These are phyloP conservation scores for Fusarium nematophilum DNA, from an alignment of 2,329 filamentous ascomycete species.

Conservation along the genomic window DNA sequence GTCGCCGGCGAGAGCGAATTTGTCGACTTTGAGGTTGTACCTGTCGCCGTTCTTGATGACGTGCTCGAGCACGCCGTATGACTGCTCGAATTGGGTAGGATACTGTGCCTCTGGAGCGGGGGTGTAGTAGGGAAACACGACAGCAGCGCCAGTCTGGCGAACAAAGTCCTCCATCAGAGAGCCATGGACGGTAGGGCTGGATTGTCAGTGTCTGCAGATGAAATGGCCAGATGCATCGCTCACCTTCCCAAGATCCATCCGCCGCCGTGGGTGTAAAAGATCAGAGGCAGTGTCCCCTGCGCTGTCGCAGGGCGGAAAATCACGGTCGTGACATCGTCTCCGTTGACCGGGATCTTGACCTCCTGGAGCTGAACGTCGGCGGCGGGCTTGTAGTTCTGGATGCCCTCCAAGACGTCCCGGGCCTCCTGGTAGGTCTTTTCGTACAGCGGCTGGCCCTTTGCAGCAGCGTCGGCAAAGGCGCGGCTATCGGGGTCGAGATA, in stretches of 20 bases:
- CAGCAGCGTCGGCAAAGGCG: constrained; percentile 15
- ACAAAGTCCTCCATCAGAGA: constrained; percentile 27
- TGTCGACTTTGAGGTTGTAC: constrained; percentile 11
- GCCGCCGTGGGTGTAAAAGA: constrained; percentile 29
- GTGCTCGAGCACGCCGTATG: constrained; percentile 13
- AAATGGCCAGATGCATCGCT: not conserved
- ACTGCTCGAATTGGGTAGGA: constrained; percentile 25
- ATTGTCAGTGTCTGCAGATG: not conserved
- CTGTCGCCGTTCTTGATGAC: constrained; percentile 9
- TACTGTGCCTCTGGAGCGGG: constrained; percentile 28
- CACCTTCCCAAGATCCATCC: constrained; percentile 32
- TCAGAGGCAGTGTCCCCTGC: constrained; percentile 16
- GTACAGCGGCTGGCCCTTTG: constrained; percentile 15
- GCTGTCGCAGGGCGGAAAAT: constrained; percentile 15
- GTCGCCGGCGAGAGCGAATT: constrained; percentile 18
- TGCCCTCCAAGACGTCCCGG: constrained; percentile 19
- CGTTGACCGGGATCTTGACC: constrained; percentile 7
- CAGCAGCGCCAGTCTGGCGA: constrained; percentile 22
- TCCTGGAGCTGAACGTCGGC: constrained; percentile 10
- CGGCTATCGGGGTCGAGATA: constrained; percentile 23
- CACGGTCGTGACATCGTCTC: not conserved
- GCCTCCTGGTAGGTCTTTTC: constrained; percentile 27
- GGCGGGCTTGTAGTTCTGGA: constrained; percentile 14
- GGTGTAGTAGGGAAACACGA: constrained; percentile 26
- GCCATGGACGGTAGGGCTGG: constrained; percentile 12